A percentile compares a stretch with the other conserved stretches of the same genome.
These are phyloP conservation scores for Anthoceros angustus DNA, from an alignment of 225 moss, liverwort and hornwort genomes.

Conservation along the genomic window DNA sequence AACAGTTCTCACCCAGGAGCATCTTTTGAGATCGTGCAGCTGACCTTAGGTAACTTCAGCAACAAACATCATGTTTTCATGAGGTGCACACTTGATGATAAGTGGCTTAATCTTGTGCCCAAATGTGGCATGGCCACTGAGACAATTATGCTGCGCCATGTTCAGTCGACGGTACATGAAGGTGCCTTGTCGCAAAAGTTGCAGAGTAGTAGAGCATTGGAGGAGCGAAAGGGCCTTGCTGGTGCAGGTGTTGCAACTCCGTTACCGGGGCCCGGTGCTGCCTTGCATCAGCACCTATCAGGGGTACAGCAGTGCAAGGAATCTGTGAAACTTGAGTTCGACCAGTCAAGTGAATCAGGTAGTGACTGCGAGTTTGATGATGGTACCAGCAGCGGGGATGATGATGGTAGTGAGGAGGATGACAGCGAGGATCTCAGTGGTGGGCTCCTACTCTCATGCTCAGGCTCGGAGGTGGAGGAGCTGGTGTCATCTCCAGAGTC, in stretches of 20 bases:
- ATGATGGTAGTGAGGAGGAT: neutral
- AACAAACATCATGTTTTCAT: conserved; percentile 3
- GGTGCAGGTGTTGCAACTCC: neutral
- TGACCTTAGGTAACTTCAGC: neutral
- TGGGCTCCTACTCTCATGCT: neutral
- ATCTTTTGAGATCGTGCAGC: neutral
- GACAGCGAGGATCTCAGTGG: neutral
- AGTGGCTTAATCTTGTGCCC: conserved; percentile 4
- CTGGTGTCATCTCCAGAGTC: neutral
- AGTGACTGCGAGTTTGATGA: neutral
- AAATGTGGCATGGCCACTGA: neutral
- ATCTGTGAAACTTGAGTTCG: neutral
- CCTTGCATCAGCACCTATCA: neutral
- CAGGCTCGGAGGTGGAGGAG: neutral
- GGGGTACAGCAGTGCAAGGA: neutral
- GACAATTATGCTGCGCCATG: conserved; percentile 2
- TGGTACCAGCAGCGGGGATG: neutral
- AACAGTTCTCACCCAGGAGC: neutral
- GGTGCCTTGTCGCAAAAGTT: neutral
- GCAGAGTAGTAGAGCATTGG: neutral
- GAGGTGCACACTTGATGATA: conserved; percentile 3
- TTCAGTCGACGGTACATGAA: neutral
- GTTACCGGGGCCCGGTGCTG: neutral
- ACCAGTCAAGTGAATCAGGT: conserved; percentile 1
- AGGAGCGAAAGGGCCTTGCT: neutral